Conservation (phyloP, 2,329 filamentous ascomycete species). For the Ophiostoma sp. region DNA sequence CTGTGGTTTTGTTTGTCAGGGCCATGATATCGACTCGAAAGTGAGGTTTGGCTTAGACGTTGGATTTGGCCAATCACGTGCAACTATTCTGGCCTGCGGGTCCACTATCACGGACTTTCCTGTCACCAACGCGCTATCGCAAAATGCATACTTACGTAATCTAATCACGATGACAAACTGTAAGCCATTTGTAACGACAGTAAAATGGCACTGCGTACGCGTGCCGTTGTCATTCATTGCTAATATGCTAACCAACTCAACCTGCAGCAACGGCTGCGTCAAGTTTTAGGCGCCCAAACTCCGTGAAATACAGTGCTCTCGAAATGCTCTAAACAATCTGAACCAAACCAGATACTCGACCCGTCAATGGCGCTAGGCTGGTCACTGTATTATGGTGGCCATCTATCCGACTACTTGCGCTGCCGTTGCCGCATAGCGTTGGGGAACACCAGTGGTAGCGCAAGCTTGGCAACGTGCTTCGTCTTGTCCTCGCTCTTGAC, state of each 20-base stretch:
- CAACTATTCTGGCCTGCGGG: no score
- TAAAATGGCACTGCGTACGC: not conserved
- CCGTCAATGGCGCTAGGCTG: not conserved
- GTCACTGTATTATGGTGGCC: not conserved
- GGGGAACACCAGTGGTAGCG: constrained; percentile 76
- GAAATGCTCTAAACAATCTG: not conserved
- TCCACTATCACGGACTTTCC: no score
- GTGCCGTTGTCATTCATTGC: constrained; percentile 8
- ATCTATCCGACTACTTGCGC: constrained; percentile 14
- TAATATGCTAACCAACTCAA: constrained; percentile 7
- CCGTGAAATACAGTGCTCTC: constrained; percentile 13
- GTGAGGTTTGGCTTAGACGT: constrained; percentile 13
- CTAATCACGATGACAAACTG: no score
- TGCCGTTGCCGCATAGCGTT: constrained; percentile 41
- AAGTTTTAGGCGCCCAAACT: constrained; percentile 18
- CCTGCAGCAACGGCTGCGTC: constrained; percentile 6
- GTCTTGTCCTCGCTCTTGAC: constrained; percentile 54
- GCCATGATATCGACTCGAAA: not conserved
- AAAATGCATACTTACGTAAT: no score
- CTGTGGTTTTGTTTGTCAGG: not conserved
- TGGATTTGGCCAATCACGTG: constrained; percentile 13
- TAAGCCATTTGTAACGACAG: not conserved
- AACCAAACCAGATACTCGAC: not conserved
- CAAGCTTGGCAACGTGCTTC: constrained; percentile 60
- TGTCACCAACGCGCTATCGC: no score